Evolutionary conservation across 2,329 filamentous ascomycete genomes (phyloP), one percentile per base, ranked within the genome.

Genomic region (Chaetoscypha palmicola): DNA sequence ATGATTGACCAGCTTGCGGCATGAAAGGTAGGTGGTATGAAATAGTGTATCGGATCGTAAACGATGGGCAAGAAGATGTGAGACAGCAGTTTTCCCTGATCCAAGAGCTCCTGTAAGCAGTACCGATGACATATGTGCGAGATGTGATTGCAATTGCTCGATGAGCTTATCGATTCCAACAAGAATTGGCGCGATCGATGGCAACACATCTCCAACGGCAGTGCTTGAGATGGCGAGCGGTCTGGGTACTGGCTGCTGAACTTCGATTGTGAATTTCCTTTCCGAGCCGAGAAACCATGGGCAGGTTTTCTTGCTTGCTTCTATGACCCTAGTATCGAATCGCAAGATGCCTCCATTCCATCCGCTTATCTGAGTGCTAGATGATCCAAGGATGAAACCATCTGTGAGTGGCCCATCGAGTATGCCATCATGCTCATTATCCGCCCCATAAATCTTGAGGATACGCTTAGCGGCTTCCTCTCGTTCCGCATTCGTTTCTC

Each of bases 91-190:
- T 67, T 98, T 98, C 20, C 92, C 92, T 17, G 90, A 83, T 0
- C 92, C 92, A 52, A 95, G 77, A 1, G 86, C 87, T 30, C 92
- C 92, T 0, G 89, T 94, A 33, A 98, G 66, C 19, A 98, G 71
- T 1, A 96, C 86, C 0, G 92, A 97, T 0, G 91, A 96, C 52
- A 86, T 78, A 55, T 94, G 86, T 1, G 82, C 79, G 3, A 98
- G 69, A 55, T 94, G 86, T 2, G 79, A 81, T 47, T 83, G 72
- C 16, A 94, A 71, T 53, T 87, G 80, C 4, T 76, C 71, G 21
- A 95, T 74, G 0, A 94, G 68, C 2, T 74, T 68, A 55, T 97
- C 88, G 45, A 97, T 91, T 1, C 90, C 91, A 14, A 97, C 88
- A 52, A 98, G 70, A 14, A 50, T 62, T 8, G 83, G 77, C 26